Base-by-base conservation (phyloP, 495 filamentous ascomycete genomes). In the Daldinia grandis region DNA sequence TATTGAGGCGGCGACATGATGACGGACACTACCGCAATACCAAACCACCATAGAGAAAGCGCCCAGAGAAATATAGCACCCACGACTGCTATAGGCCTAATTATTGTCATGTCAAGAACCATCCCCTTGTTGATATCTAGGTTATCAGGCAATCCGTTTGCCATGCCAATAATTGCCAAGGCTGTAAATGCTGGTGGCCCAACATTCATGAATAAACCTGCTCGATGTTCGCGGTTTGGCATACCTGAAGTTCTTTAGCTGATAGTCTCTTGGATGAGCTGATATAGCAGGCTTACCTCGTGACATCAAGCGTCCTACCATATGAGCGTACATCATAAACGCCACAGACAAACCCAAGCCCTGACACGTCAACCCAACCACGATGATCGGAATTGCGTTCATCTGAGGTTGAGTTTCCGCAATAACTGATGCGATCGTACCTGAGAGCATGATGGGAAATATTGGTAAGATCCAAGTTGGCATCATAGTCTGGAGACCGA, bases 181-280 rank as follows among this genome's bases (percentile, higher is more conserved):
- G 84, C 87, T 4, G 90, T 92, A 79, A 92, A 93, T 4, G 86
- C 84, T 0, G 90, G 83, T 10, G 89, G 88, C 0, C 87, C 90
- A 4, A 92, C 90, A 19, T 87, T 88, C 71, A 93, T 92, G 78
- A 91, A 92, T 82, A 93, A 88, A 1, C 87, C 88, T 0, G 87
- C 83, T 56, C 88, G 73, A 77, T 67, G 85, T 77, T 69, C 77
- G 50, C 51, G 86, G 54, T 74, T 68, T 1, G 85, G 86, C 14
- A 88, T 78, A 0, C 85, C 74, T 76, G 8, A 35, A 10, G 17
- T 38, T 6, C 28, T 12, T 64, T 19, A 57, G 33, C 40, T 17
- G 5, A 24, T 6, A 49, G 6, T 12, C 30, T 21, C 19, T 37
- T 14, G 28, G 7, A 37, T 66, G 3, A 57, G 25, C n/a, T 17